Evolutionary conservation across 108 stramenopile species (phyloP).

Genomic region (Cyclostephanos tholiformis): DNA sequence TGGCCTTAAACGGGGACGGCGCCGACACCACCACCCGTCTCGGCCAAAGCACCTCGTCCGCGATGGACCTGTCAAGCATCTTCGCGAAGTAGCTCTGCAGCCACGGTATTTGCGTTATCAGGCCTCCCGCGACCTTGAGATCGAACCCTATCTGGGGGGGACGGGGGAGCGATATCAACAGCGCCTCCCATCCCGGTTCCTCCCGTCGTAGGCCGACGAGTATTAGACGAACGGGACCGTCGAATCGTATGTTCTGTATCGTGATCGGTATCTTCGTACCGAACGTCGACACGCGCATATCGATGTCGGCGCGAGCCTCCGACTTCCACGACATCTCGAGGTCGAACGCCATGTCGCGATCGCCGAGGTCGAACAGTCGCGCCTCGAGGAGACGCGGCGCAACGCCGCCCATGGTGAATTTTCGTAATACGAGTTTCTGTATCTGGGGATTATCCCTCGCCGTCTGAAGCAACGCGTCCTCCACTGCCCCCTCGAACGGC

Average conservation of each 20-base stretch:
- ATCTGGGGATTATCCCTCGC: slow-evolving; percentile 48
- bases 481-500: slow-evolving; percentile 42
- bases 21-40: slow-evolving; percentile 54
- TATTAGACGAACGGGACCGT: slow-evolving; percentile 53
- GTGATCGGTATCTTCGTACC: slow-evolving; percentile 49
- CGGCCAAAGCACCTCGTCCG: slow-evolving; percentile 60
- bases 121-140: slow-evolving; percentile 49
- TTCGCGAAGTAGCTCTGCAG: slow-evolving; percentile 48
- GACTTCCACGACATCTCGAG: slow-evolving; percentile 48
- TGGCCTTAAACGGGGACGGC: slow-evolving; percentile 36
- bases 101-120: slow-evolving; percentile 63
- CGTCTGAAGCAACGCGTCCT: slow-evolving; percentile 40
- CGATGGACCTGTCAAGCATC: slow-evolving; percentile 45
- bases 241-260: slow-evolving; percentile 57
- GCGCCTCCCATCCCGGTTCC: slow-evolving; percentile 57
- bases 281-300: slow-evolving; percentile 34
- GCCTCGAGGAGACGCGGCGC: slow-evolving; percentile 54
- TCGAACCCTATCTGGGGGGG: slow-evolving; percentile 56
- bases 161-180: slow-evolving; percentile 50
- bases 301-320: slow-evolving; percentile 35
- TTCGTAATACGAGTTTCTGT: slow-evolving; percentile 31
- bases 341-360: slow-evolving; percentile 50
- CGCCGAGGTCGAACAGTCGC: slow-evolving; percentile 54
- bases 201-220: slow-evolving; percentile 39
- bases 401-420: slow-evolving; percentile 43